A percentile compares a stretch with the other conserved stretches of the same genome.
Conservation (phyloP, 2,329 filamentous ascomycete species). For the Sporothrix inflata region DNA sequence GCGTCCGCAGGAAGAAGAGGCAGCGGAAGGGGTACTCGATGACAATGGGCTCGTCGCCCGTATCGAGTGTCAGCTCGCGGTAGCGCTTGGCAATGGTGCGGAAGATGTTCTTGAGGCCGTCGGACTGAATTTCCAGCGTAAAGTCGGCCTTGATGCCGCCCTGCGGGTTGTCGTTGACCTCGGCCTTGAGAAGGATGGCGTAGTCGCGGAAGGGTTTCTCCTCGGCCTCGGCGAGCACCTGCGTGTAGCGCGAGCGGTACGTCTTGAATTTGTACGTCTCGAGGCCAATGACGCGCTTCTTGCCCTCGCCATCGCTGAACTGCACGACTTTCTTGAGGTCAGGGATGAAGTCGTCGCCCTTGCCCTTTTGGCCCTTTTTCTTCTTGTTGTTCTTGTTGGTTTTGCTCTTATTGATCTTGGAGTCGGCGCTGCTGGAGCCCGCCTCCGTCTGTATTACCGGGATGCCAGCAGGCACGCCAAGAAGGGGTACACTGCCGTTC, state of each 20-base stretch:
- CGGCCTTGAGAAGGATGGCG: conserved; percentile 23
- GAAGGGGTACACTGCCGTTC: neutral
- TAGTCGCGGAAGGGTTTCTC: conserved; percentile 22
- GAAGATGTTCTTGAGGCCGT: conserved; percentile 22
- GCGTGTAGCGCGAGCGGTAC: conserved; percentile 18
- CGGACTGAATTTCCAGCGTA: conserved; percentile 25
- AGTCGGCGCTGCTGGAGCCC: neutral
- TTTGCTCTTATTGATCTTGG: neutral
- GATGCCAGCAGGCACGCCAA: neutral
- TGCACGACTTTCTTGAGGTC: conserved; percentile 28
- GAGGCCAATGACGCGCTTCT: conserved; percentile 20
- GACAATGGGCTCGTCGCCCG: conserved; percentile 24
- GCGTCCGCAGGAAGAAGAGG: conserved; percentile 23
- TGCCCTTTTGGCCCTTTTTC: conserved; percentile 15
- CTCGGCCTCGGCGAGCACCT: conserved; percentile 21
- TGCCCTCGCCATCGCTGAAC: conserved; percentile 22
- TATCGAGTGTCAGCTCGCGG: conserved; percentile 22
- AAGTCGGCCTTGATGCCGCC: conserved; percentile 21
- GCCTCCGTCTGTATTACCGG: neutral
- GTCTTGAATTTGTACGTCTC: conserved; percentile 25
- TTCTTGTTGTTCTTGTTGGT: conserved; percentile 9
- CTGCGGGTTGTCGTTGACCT: conserved; percentile 21
- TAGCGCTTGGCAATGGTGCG: conserved; percentile 22
- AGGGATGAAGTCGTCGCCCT: conserved; percentile 15
- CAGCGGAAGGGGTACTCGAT: conserved; percentile 23